These are phyloP conservation scores for Tolypocladium album DNA, from an alignment of 2,329 filamentous ascomycete species.

Conservation along the genomic window DNA sequence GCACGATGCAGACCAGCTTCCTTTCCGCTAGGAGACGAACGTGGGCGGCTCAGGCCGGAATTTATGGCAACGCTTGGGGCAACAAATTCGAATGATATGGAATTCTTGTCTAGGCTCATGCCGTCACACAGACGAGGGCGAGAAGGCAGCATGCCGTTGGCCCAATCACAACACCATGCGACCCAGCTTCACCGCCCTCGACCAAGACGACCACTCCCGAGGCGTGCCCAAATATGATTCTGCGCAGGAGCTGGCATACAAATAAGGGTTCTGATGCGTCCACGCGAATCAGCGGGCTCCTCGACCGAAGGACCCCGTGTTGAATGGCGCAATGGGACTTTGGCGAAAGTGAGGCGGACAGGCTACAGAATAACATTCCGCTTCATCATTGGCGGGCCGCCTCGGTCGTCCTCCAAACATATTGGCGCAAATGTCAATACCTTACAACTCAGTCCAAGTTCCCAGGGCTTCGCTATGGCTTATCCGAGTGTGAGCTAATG, in stretches of 20 bases:
- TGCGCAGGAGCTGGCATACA: slow-evolving; percentile 1
- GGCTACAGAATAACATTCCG: neutral
- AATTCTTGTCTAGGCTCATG: neutral
- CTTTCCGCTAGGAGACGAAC: neutral
- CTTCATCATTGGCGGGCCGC: neutral
- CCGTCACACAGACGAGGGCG: neutral
- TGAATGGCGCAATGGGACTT: neutral
- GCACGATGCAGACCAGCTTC: neutral
- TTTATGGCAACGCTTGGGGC: neutral
- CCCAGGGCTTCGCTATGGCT: neutral
- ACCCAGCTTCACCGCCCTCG: slow-evolving; percentile 1
- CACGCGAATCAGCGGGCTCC: neutral
- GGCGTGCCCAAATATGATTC: neutral
- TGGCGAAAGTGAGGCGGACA: slow-evolving; percentile 2
- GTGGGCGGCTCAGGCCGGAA: neutral
- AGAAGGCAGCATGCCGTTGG: neutral
- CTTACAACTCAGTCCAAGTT: neutral
- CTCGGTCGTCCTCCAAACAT: neutral
- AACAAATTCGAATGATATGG: neutral
- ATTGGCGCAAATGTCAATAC: neutral
- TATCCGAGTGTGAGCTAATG: too few relatives aligned
- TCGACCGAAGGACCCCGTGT: neutral
- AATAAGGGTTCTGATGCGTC: neutral
- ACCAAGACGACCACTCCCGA: neutral
- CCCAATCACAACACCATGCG: neutral